A percentile compares a stretch with the other conserved stretches of the same genome.
Conservation (phyloP, 768 basidiomycete species). For the Cyathus striatus region DNA sequence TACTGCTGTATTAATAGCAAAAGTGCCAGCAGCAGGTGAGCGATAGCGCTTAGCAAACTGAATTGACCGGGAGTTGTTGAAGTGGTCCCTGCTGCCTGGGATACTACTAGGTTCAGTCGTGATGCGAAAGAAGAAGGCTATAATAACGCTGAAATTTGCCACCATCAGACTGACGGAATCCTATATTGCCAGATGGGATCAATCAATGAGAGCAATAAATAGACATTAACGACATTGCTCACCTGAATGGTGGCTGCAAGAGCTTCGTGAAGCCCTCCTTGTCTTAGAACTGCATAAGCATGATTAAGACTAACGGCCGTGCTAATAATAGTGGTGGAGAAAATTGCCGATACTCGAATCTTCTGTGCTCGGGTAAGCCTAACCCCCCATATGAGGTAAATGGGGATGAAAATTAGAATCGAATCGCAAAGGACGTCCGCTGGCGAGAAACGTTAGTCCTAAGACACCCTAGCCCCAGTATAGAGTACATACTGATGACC, state of each 20-base stretch:
- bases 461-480: too few species aligned
- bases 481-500: background rate
- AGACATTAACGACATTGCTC: too few species aligned
- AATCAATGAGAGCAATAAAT: too few species aligned
- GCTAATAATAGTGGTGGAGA: conserved; percentile 36
- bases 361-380: conserved; percentile 23
- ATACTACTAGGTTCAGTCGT: conserved; percentile 5
- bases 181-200: too few species aligned
- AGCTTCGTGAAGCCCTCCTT: conserved; percentile 15
- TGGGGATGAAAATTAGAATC: conserved; percentile 35
- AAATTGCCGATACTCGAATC: conserved; percentile 34
- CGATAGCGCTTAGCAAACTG: background rate
- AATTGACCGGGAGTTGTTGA: background rate
- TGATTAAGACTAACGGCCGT: conserved; percentile 31
- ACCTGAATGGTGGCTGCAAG: conserved; percentile 32
- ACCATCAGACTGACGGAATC: conserved; percentile 33
- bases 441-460: conserved; percentile 11
- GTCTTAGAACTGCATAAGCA: conserved; percentile 21
- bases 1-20: too few species aligned
- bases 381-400: conserved; percentile 33
- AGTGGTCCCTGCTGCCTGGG: background rate
- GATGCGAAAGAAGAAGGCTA: conserved; percentile 24
- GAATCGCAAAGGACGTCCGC: conserved; percentile 37
- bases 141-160: conserved; percentile 35
- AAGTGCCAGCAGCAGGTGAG: background rate